Base-by-base conservation (phyloP, 2,329 filamentous ascomycete species). In the Neonectria punicea region DNA sequence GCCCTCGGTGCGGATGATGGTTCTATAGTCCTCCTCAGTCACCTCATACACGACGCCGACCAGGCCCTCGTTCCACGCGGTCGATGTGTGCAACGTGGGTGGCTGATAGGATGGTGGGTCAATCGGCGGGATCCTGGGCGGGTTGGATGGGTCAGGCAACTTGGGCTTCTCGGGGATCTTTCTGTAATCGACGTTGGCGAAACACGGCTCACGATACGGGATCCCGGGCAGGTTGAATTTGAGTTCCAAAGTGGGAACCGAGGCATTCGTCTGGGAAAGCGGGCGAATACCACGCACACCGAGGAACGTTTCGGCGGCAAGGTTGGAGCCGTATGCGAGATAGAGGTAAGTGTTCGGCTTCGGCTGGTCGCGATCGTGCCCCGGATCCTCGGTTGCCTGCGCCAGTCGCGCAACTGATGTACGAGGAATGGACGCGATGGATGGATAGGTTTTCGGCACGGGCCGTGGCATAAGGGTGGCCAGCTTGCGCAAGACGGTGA, bases 21-120 rank as follows among this genome's bases (percentile, higher is more conserved):
- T 92, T 7, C 90, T 86, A 77, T 93, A 99, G 81, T 99, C 96
- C 47, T 86, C 79, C 18, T 86, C 82, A 1, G 94, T 97, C 32
- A 98, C 93, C 81, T 98, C 94, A 81, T 99, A 99, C 4, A 98
- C 96, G 16, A 97, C 93, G 25, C 96, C 96, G 44, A 98, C 88
- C 2, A 99, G 86, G 5, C 93, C 93, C 74, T 94, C 94, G 68
- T 89, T 83, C 94, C 93, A 97, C 34, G 72, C 65, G 8, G 69
- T 67, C 16, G 71, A 67, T 1, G 69, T 61, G 20, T 67, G 61
- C 30, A 56, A 73, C 20, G 67, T 53, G 22, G 69, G 72, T 28
- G 71, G 71, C 11, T 72, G 59, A 44, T 73, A 69, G 14, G 70
- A 59, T 5, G 71, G 72, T 25, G 74, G 65, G 7, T 73, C 72